phyloP scores from a whole-genome alignment of 2,329 filamentous ascomycete genomes.

The Microcera coccophila region DNA sequence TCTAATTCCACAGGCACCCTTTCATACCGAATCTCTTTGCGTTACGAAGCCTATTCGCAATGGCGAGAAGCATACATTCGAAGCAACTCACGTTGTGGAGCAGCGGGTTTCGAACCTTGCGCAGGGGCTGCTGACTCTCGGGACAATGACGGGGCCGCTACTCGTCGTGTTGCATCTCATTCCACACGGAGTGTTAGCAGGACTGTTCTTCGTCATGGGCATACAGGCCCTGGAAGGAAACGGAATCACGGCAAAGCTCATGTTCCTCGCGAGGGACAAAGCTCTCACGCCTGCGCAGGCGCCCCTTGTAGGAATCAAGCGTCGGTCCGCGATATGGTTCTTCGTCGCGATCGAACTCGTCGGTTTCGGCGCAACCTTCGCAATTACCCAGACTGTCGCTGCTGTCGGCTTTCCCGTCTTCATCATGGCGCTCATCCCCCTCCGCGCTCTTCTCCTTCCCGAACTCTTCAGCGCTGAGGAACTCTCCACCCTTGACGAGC shows the following conservation, averaged over 20 bases:
- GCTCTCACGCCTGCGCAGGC: constrained; percentile 56
- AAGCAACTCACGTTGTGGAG: constrained; percentile 64
- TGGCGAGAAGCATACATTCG: constrained; percentile 52
- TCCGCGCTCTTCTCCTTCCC: constrained; percentile 62
- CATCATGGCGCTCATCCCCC: constrained; percentile 65
- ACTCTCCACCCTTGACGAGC: constrained; percentile 62
- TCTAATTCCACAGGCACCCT: constrained; percentile 78
- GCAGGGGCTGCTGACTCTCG: constrained; percentile 72
- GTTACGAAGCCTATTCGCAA: constrained; percentile 57
- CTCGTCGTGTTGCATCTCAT: constrained; percentile 72
- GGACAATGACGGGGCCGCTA: constrained; percentile 73
- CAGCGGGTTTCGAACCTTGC: constrained; percentile 75
- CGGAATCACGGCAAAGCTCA: constrained; percentile 70
- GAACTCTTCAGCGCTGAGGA: constrained; percentile 57
- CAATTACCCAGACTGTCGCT: constrained; percentile 77
- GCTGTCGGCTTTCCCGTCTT: constrained; percentile 77
- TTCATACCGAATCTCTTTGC: constrained; percentile 75
- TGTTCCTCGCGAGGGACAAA: constrained; percentile 65
- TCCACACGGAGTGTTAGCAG: constrained; percentile 74
- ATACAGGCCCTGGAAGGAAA: constrained; percentile 72
- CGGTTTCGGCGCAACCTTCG: constrained; percentile 74
- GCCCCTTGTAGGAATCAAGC: constrained; percentile 58
- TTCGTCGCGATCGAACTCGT: constrained; percentile 67
- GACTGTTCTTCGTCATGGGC: constrained; percentile 82
- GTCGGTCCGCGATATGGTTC: constrained; percentile 63